Conservation (phyloP, 495 filamentous ascomycete genomes). For the Staphylotrichum longicolle region DNA sequence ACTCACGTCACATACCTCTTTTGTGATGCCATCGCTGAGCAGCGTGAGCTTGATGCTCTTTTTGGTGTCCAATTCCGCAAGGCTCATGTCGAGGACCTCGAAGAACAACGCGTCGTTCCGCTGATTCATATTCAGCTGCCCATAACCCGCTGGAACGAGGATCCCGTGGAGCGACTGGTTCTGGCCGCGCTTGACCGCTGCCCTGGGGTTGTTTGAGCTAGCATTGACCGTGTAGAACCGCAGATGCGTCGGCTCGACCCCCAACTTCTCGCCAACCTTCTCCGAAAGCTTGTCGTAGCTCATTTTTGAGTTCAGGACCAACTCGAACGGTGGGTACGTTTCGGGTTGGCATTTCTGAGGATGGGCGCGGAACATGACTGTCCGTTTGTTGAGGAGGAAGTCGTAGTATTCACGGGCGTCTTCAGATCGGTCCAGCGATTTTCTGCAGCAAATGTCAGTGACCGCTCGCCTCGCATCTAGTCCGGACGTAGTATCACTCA, state of each 20-base stretch:
- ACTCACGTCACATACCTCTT: conserved; percentile 60
- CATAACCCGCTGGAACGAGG: conserved; percentile 58
- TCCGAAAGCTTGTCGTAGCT: conserved; percentile 85
- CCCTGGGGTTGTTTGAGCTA: conserved; percentile 68
- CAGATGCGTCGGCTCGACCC: conserved; percentile 79
- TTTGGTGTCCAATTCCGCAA: conserved; percentile 89
- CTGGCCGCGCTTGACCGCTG: conserved; percentile 65
- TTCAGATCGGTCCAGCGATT: conserved; percentile 43
- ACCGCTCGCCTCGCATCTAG: neutral
- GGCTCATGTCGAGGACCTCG: conserved; percentile 87
- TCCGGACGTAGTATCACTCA: conserved; percentile 36
- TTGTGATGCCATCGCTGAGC: conserved; percentile 85
- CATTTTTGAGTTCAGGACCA: conserved; percentile 81
- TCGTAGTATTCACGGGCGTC: conserved; percentile 89
- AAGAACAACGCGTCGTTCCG: conserved; percentile 77
- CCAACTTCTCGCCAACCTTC: conserved; percentile 77
- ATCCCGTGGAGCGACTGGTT: conserved; percentile 67
- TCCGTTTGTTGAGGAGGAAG: conserved; percentile 79
- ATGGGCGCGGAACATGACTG: conserved; percentile 65
- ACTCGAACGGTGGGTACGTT: conserved; percentile 59
- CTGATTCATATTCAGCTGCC: conserved; percentile 59
- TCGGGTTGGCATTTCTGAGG: conserved; percentile 44
- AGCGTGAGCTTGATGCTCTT: conserved; percentile 77
- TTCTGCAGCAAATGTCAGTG: conserved; percentile 20
- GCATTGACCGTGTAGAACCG: conserved; percentile 83